Evolutionary conservation across 1,139 yeast genomes (phyloP).

Genomic region (Saccharomycopsis hybrid): DNA sequence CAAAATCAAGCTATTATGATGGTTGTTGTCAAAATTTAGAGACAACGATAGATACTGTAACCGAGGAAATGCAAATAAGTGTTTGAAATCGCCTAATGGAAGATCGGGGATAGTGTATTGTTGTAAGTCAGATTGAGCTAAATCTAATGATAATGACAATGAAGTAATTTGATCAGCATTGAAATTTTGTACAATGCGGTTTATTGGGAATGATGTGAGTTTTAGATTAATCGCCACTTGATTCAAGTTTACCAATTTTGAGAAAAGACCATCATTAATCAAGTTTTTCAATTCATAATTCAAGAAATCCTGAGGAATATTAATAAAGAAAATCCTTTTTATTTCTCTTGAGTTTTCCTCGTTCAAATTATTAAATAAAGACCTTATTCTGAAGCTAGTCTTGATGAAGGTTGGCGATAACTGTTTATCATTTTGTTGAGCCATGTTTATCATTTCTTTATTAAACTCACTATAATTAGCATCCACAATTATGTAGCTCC

Average conservation of each 20-base stretch:
- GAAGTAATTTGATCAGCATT: background rate
- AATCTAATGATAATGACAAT: constrained; percentile 1
- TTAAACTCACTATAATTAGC: constrained; percentile 15
- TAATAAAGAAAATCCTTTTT: constrained; percentile 4
- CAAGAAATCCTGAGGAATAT: constrained; percentile 13
- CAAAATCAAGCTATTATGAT: constrained; percentile 9
- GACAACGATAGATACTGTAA: constrained; percentile 9
- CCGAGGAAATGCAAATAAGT: constrained; percentile 10
- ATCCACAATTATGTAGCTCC: constrained; percentile 10
- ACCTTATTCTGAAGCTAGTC: constrained; percentile 10
- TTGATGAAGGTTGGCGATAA: constrained; percentile 14
- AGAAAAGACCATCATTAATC: background rate
- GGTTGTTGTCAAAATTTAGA: constrained; percentile 13
- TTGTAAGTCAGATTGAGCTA: constrained; percentile 1
- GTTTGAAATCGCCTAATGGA: background rate
- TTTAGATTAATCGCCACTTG: background rate
- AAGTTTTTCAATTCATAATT: constrained; percentile 8
- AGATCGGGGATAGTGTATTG: background rate
- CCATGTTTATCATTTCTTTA: background rate
- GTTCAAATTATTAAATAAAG: constrained; percentile 2
- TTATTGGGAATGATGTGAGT: constrained; percentile 1
- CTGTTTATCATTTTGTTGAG: background rate
- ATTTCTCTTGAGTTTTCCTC: background rate
- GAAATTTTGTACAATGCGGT: background rate
- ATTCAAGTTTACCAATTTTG: constrained; percentile 1